A percentile compares a stretch with the other conserved stretches of the same genome.
Conservation (phyloP, 2,329 filamentous ascomycete species). For the Colletotrichum scovillei region DNA sequence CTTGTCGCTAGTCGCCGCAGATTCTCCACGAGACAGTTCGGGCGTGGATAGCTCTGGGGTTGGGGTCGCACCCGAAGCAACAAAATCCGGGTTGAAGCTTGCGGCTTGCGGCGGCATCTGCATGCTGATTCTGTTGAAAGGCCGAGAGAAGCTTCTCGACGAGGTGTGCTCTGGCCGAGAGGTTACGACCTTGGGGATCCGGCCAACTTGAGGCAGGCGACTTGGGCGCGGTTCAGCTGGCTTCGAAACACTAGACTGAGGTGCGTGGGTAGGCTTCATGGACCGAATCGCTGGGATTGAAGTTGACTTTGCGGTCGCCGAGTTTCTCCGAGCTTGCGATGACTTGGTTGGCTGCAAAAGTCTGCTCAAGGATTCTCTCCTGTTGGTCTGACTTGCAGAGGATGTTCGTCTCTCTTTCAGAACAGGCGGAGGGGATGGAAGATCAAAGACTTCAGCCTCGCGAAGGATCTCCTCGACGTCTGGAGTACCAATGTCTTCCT, state of each 20-base stretch:
- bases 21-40: conserved; percentile 50
- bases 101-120: conserved; percentile 48
- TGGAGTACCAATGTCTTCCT: conserved; percentile 57
- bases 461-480: conserved; percentile 59
- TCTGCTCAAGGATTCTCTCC: conserved; percentile 25
- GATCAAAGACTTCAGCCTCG: conserved; percentile 55
- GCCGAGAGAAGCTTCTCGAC: conserved; percentile 85
- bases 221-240: conserved; percentile 57
- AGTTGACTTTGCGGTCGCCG: conserved; percentile 22
- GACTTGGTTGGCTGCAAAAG: conserved; percentile 29
- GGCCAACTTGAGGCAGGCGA: conserved; percentile 82
- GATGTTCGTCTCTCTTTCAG: conserved; percentile 28
- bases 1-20: conserved; percentile 46
- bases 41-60: conserved; percentile 51
- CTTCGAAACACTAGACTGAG: conserved; percentile 19
- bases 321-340: conserved; percentile 31
- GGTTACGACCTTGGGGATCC: conserved; percentile 85
- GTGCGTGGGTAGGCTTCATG: conserved; percentile 27
- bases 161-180: conserved; percentile 74
- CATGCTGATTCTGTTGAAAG: conserved; percentile 72
- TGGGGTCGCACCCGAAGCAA: conserved; percentile 60
- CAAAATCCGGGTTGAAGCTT: conserved; percentile 43
- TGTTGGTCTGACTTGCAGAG: conserved; percentile 26
- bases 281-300: conserved; percentile 31
- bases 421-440: conserved; percentile 27